Percentiles rank a stretch among this genome's conserved stretches.
These are phyloP conservation scores for Nemania sp. DNA, from an alignment of 2,329 filamentous ascomycete species.

Conservation along the genomic window DNA sequence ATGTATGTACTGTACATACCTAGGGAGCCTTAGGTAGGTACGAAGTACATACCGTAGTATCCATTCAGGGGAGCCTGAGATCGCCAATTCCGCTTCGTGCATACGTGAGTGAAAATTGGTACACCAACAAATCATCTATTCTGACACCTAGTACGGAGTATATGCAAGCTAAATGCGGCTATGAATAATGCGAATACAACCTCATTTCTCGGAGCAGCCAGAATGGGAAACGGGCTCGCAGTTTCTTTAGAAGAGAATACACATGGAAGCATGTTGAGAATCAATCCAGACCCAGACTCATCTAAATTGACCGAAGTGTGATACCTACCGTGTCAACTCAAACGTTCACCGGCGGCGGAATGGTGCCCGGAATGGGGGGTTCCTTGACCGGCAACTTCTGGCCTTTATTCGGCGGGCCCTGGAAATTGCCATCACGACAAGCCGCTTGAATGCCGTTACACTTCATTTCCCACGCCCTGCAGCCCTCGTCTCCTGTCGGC, in stretches of 20 bases:
- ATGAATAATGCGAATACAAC: neutral
- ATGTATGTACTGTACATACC: constrained; percentile 2
- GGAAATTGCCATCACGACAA: constrained; percentile 48
- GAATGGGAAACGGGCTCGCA: constrained; percentile 3
- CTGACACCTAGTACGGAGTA: no score
- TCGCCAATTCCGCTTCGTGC: no score
- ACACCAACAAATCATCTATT: neutral
- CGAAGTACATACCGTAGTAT: no score
- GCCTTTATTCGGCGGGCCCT: constrained; percentile 52
- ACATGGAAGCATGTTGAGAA: no score
- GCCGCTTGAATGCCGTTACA: constrained; percentile 54
- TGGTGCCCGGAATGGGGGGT: no score
- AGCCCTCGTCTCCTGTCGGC: constrained; percentile 62
- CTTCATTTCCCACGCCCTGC: constrained; percentile 64
- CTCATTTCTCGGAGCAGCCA: constrained; percentile 5
- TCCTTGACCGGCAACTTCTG: constrained; percentile 40
- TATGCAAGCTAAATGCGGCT: constrained; percentile 4
- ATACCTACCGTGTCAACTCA: neutral
- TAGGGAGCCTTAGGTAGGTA: no score
- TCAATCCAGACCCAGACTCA: no score
- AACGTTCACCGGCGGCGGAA: constrained; percentile 28
- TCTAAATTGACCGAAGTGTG: no score
- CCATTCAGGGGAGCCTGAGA: no score
- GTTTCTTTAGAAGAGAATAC: neutral
- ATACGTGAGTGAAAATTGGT: no score